phyloP scores from a whole-genome alignment of 2,329 filamentous ascomycete species.

The Cyphellophora europaea region DNA sequence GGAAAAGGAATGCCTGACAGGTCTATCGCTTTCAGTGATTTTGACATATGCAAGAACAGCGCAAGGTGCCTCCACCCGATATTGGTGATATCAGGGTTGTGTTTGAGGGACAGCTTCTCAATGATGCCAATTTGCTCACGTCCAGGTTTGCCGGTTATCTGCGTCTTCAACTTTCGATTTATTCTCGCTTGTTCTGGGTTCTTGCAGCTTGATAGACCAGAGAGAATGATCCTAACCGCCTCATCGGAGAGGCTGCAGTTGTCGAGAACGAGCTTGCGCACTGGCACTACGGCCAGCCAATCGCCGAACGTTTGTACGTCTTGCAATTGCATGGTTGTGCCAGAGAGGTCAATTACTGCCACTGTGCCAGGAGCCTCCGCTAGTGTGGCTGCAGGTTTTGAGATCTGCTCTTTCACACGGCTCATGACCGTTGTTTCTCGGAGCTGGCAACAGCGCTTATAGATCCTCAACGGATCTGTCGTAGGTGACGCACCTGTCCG shows the following conservation, averaged over 20 bases:
- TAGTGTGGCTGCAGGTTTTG: constrained; percentile 56
- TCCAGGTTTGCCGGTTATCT: constrained; percentile 22
- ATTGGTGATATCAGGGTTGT: constrained; percentile 72
- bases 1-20: constrained; percentile 75
- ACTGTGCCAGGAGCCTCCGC: constrained; percentile 63
- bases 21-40: constrained; percentile 76
- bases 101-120: constrained; percentile 79
- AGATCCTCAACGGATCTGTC: constrained; percentile 85
- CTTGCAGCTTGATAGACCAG: constrained; percentile 73
- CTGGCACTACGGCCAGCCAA: constrained; percentile 85
- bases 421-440: constrained; percentile 88
- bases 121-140: constrained; percentile 54
- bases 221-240: constrained; percentile 74
- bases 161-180: constrained; percentile 33
- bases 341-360: constrained; percentile 71
- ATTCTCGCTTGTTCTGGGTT: constrained; percentile 49
- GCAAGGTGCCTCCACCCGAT: constrained; percentile 90
- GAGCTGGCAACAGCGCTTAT: constrained; percentile 86
- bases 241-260: constrained; percentile 83
- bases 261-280: constrained; percentile 76
- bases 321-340: constrained; percentile 71
- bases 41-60: constrained; percentile 83
- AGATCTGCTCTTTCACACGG: constrained; percentile 81
- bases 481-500: constrained; percentile 59
- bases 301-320: constrained; percentile 85